Base-by-base conservation (phyloP, 2,329 filamentous ascomycete species). In the Blastomyces gilchristii region DNA sequence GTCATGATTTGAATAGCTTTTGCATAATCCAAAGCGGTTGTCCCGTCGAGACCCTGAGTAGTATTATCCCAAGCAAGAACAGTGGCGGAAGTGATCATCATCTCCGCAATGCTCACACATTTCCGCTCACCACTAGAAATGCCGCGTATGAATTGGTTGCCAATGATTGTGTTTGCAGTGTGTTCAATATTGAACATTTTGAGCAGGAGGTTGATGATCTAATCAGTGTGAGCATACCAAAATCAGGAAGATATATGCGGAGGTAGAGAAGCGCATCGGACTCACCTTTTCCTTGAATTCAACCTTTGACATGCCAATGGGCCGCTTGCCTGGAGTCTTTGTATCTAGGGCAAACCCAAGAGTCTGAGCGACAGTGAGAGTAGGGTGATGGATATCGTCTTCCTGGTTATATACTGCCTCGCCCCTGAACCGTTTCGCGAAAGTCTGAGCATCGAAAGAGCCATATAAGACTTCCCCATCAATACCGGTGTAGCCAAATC, bases 121-220 rank as follows among this genome's bases (percentile, higher is more conserved):
- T 91, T 91, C 62, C 88, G 81, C 76, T 93, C 90, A 63, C 87
- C 89, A 65, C 89, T 91, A 56, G 86, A 90, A 0, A 95, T 82
- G 73, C 91, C 91, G 60, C 89, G 86, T 25, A 94, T 83, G 66
- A 93, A 91, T 0, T 85, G 83, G 66, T 94, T 88, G 8, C 92
- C 92, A 34, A 96, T 90, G 39, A 93, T 85, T 0, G 92, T 97
- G 72, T 91, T 84, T 60, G 85, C 83, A 0, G 91, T 95, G 74
- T 96, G 91, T 73, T 92, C 88, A 62, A 96, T 96, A 72, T 93
- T 94, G 80, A 96, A 95, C 89, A 95, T 94, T 71, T 90, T 90
- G 60, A 96, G 80, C 64, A 96, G 80, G 70, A 87, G 84, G 22
- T 85, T 82, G 65, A 92, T 79, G 63, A 95, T 85, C 68, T 86